Evolutionary conservation across 176 grass and related monocot genomes (phyloP), one percentile per base, ranked within the genome.

Genomic region (Poa annua): DNA sequence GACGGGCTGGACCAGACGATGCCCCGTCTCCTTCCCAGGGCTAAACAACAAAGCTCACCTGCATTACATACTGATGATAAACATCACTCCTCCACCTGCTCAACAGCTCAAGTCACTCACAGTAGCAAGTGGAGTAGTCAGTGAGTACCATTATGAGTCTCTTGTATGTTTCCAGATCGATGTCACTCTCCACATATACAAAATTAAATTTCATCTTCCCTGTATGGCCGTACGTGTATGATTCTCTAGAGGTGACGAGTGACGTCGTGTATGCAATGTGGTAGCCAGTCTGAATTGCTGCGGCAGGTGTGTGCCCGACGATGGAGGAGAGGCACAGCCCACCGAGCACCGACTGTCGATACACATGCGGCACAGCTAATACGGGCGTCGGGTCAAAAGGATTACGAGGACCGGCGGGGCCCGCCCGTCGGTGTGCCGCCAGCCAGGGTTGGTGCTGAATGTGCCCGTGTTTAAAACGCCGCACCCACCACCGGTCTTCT

Each of bases 301-400:
- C 42, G 36, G 56, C 49, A 56, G 35, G 59, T 68, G 36, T n/a
- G n/a, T n/a, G n/a, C n/a, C n/a, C n/a, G n/a, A n/a, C n/a, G n/a
- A n/a, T 29, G 29, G 11, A n/a, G 22, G 59, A 24, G 53, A 68
- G 71, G 45, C 15, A 67, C 80, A 84, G 74, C 16, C 55, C 80
- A 88, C 59, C 76, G 48, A 60, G 45, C 80, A 88, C 59, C 76
- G 48, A 60, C 88, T 72, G n/a, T 10, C 26, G 25, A 5, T 8
- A 20, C 55, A 89, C 83, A 89, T 82, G 83, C 60, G 15, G 11
- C 63, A 77, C 88, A 82, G 88, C 88, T 86, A 55, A 77, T 8
- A 73, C 50, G 50, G 44, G 55, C 29, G 82, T 74, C 71, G 0
- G 71, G 79, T 83, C 79, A 74, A 83, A 79, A 81, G 25, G 33